phyloP scores from a whole-genome alignment of 305 asterid genomes.

The Fraxinus baroniana region DNA sequence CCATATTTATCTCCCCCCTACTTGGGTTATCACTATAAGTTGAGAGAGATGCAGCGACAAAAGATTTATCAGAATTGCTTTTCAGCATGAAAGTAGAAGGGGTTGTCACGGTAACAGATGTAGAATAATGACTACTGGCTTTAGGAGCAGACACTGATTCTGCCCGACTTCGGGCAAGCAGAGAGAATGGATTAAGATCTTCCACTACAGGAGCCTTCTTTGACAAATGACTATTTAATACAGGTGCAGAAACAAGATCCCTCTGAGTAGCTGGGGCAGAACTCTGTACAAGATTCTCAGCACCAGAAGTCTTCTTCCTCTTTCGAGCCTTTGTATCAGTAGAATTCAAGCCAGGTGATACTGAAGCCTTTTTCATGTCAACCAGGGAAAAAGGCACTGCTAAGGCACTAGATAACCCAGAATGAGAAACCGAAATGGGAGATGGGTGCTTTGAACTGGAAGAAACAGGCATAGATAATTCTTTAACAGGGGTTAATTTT shows the following conservation, averaged over 20 bases:
- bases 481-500: slow-evolving; percentile 53
- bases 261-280: slow-evolving; percentile 37
- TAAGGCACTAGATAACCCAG: slow-evolving; percentile 40
- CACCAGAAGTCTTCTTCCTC: slow-evolving; percentile 64
- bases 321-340: slow-evolving; percentile 67
- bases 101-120: slow-evolving; percentile 62
- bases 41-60: slow-evolving; percentile 36
- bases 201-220: slow-evolving; percentile 43
- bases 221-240: slow-evolving; percentile 35
- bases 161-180: slow-evolving; percentile 45
- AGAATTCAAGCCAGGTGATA: slow-evolving; percentile 41
- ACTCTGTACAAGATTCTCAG: slow-evolving; percentile 50
- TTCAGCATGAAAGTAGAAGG: slow-evolving; percentile 49
- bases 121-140: slow-evolving; percentile 52
- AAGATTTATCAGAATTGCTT: slow-evolving; percentile 41
- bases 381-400: slow-evolving; percentile 42
- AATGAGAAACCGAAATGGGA: slow-evolving; percentile 40
- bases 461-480: slow-evolving; percentile 44
- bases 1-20: slow-evolving; percentile 40
- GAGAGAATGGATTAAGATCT: slow-evolving; percentile 45
- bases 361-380: slow-evolving; percentile 49
- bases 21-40: slow-evolving; percentile 46
- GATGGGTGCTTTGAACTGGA: slow-evolving; percentile 41
- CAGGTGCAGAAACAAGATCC: slow-evolving; percentile 44
- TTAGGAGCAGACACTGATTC: slow-evolving; percentile 39